A percentile compares a stretch with the other conserved stretches of the same genome.
phyloP scores from a whole-genome alignment of 768 basidiomycete species.

The Chiua virens region DNA sequence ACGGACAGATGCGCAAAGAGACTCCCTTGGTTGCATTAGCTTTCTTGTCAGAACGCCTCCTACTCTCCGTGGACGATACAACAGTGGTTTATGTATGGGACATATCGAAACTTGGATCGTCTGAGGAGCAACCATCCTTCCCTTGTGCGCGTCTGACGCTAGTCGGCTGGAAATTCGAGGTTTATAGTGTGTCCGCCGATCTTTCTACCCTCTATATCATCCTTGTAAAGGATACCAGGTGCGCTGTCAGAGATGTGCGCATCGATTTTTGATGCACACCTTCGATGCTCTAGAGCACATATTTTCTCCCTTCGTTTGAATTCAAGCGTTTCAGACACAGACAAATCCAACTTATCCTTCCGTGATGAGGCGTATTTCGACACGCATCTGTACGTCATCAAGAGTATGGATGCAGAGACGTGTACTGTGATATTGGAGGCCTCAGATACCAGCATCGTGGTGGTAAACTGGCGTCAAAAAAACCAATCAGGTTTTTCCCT shows the following conservation, averaged over 20 bases:
- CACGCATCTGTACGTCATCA: slow-evolving; percentile 6
- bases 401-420: slow-evolving; percentile 33
- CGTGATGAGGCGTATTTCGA: slow-evolving; percentile 2
- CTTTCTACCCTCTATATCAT: slow-evolving; percentile 14
- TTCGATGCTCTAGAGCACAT: slow-evolving; percentile 2
- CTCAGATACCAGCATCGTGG: slow-evolving; percentile 28
- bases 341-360: neutral
- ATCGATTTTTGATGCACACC: neutral
- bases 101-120: neutral
- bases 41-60: slow-evolving; percentile 11
- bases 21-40: neutral
- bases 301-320: slow-evolving; percentile 9
- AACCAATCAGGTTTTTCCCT: slow-evolving; percentile 17
- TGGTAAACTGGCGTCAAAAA: slow-evolving; percentile 38
- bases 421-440: slow-evolving; percentile 32
- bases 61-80: slow-evolving; percentile 8
- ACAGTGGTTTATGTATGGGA: slow-evolving; percentile 16
- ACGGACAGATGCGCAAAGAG: neutral
- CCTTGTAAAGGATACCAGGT: slow-evolving; percentile 8
- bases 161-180: slow-evolving; percentile 1
- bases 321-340: neutral
- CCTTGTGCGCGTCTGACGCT: slow-evolving; percentile 8
- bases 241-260: neutral
- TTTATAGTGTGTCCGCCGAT: slow-evolving; percentile 3
- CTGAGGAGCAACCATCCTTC: neutral